These are phyloP conservation scores for Catharanthus roseus DNA, from an alignment of 257 asterid genomes.

Conservation along the genomic window DNA sequence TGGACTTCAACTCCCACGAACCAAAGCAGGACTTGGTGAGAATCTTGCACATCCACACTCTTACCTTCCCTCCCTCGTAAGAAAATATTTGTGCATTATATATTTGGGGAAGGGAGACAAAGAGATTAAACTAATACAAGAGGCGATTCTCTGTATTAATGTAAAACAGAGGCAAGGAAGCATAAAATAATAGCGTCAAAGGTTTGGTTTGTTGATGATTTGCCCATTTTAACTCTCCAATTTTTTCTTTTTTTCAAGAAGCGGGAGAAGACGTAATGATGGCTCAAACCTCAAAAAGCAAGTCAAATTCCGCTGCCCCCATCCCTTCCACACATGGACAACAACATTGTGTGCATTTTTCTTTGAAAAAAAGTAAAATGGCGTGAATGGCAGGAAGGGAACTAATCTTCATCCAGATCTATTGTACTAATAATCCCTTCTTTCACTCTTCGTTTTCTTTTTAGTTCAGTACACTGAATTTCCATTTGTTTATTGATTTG, in stretches of 20 bases:
- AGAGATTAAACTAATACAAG: no score
- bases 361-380: neutral
- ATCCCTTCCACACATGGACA: constrained; percentile 2
- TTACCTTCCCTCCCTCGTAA: no score
- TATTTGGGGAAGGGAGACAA: no score
- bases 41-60: no score
- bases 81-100: no score
- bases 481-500: neutral
- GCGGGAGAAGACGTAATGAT: no score
- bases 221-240: neutral
- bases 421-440: neutral
- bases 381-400: constrained; percentile 9
- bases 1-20: no score
- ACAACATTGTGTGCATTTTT: constrained; percentile 6
- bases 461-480: neutral
- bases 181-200: neutral
- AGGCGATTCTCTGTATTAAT: neutral
- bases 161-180: neutral
- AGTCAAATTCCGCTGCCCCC: constrained; percentile 2
- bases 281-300: neutral
- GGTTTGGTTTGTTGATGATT: neutral
- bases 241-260: neutral
- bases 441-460: neutral
- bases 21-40: no score
- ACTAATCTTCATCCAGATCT: neutral